phyloP scores from a whole-genome alignment of 2,329 filamentous ascomycete genomes.

The Trichophyton mentagrophytes region DNA sequence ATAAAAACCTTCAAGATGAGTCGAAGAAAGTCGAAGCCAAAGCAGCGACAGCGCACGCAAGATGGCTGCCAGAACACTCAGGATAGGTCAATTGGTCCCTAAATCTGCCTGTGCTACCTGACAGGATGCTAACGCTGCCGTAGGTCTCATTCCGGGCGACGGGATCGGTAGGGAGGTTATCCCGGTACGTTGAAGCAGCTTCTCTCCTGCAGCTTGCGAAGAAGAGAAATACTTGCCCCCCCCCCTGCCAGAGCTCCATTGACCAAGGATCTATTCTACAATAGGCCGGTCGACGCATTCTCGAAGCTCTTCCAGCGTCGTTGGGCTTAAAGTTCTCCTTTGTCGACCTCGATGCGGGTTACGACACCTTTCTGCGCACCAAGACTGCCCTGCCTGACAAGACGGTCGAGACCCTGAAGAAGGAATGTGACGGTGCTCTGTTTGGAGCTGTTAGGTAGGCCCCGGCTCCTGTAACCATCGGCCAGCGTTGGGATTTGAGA shows the following conservation, averaged over 20 bases:
- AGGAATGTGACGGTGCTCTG: conserved; percentile 87
- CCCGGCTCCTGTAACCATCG: not conserved
- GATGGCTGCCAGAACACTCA: conserved; percentile 53
- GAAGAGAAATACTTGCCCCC: not conserved
- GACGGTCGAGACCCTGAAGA: conserved; percentile 77
- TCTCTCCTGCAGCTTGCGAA: not conserved
- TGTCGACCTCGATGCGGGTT: conserved; percentile 82
- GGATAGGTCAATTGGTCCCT: conserved; percentile 46
- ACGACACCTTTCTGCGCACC: conserved; percentile 81
- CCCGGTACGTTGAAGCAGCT: conserved; percentile 41
- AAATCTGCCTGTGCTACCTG: not conserved
- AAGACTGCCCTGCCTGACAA: conserved; percentile 78
- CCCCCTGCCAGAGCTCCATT: conserved; percentile 5
- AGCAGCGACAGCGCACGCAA: not conserved
- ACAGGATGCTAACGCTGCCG: conserved; percentile 5
- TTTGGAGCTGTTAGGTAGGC: conserved; percentile 76
- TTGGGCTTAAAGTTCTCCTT: conserved; percentile 89
- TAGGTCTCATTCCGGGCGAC: conserved; percentile 92
- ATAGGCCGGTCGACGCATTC: conserved; percentile 65
- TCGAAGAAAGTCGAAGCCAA: not conserved
- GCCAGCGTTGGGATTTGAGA: not conserved
- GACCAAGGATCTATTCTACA: not conserved
- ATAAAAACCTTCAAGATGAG: not conserved
- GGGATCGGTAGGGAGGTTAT: conserved; percentile 98
- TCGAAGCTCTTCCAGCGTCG: conserved; percentile 87